These are phyloP conservation scores for Jatropha podagrica DNA, from an alignment of 441 rosid genomes.

Conservation along the genomic window DNA sequence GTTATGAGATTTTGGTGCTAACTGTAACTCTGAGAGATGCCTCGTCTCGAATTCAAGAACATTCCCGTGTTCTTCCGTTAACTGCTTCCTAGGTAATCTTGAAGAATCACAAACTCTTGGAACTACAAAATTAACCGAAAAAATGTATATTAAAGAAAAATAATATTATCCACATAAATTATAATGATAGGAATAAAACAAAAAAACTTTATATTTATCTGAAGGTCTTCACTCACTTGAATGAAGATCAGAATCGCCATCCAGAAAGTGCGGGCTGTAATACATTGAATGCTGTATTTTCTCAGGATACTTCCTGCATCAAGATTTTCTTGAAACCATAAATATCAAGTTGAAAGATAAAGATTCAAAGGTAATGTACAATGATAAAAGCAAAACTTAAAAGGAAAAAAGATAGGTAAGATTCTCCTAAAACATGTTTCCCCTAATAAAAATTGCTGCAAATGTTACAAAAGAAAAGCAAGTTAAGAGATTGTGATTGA, in stretches of 20 bases:
- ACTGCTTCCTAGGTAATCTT: slow-evolving; percentile 46
- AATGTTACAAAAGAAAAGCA: background rate
- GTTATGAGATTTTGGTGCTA: slow-evolving; percentile 34
- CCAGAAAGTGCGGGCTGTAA: slow-evolving; percentile 43
- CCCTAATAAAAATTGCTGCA: too few relatives aligned
- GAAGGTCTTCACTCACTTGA: slow-evolving; percentile 41
- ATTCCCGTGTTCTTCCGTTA: slow-evolving; percentile 49
- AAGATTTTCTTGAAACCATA: background rate
- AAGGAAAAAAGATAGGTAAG: background rate
- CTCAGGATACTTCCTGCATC: slow-evolving; percentile 51
- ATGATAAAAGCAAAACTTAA: background rate
- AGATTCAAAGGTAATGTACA: background rate
- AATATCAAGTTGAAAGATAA: background rate
- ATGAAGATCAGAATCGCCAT: slow-evolving; percentile 65
- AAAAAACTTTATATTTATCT: background rate
- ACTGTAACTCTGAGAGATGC: slow-evolving; percentile 39
- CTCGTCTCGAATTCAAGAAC: slow-evolving; percentile 47
- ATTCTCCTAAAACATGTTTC: background rate
- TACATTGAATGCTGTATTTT: slow-evolving; percentile 50
- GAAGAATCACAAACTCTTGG: slow-evolving; percentile 46
- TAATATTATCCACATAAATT: slow-evolving; percentile 4
- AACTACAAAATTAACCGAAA: slow-evolving; percentile 24
- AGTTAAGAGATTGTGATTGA: background rate
- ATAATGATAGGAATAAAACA: background rate
- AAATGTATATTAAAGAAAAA: background rate